Percentiles rank a stretch among this genome's conserved stretches.
These are phyloP conservation scores for Kingdonia uniflora DNA, from an alignment of 164 flowering plant genomes.

Conservation along the genomic window DNA sequence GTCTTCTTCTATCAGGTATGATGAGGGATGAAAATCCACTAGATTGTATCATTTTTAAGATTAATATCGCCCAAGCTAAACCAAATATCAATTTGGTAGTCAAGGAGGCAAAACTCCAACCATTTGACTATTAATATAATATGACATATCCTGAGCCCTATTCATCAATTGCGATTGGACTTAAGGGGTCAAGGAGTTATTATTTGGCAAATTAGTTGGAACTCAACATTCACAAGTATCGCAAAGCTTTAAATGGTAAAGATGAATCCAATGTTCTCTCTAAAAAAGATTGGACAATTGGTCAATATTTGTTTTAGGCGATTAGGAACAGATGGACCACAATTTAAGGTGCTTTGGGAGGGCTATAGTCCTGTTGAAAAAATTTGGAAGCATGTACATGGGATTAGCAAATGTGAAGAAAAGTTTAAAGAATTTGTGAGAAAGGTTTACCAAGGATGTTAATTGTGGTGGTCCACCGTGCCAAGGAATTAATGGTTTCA, in stretches of 20 bases:
- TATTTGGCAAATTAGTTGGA: too few species aligned
- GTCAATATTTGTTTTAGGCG: neutral
- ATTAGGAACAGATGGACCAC: neutral
- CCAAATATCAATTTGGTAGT: neutral
- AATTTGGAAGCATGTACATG: constrained; percentile 61
- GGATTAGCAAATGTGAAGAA: constrained; percentile 45
- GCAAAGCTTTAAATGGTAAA: neutral
- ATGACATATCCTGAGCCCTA: neutral
- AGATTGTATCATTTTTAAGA: neutral
- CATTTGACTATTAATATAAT: neutral
- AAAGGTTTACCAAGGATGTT: constrained; percentile 42
- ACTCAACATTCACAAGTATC: too few species aligned
- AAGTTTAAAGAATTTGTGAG: constrained; percentile 38
- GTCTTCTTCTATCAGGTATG: too few species aligned
- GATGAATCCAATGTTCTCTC: too few species aligned
- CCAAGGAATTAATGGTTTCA: constrained; percentile 87
- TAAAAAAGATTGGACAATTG: neutral
- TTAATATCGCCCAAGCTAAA: neutral
- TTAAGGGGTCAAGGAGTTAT: too few species aligned
- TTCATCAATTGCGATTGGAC: neutral
- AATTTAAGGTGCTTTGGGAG: constrained; percentile 45
- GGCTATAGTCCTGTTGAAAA: constrained; percentile 46
- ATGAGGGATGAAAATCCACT: neutral
- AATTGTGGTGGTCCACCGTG: constrained; percentile 98
- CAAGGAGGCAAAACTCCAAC: neutral